Base-by-base conservation (phyloP, 306 rosid genomes). In the Inga oerstediana region DNA sequence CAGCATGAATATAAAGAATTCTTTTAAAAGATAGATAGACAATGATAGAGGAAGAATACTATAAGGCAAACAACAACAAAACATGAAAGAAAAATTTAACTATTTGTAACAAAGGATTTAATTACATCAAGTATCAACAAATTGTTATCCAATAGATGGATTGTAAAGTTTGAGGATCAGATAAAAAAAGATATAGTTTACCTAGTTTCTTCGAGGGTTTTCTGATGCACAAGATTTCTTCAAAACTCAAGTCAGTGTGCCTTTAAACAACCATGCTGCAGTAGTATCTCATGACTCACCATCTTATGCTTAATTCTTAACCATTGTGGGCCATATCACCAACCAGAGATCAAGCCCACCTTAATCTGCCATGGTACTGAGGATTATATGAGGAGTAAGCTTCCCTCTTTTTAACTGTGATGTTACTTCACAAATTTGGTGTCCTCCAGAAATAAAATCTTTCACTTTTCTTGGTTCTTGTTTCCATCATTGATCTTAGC, bases 401-500 rank as follows among this genome's bases (percentile, higher is more conserved):
- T 35, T 75, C 43, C 65, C 65, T 56, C 17, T 37, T 76, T 79
- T 49, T 39, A 34, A 76, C 44, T n/a, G n/a, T 34, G 51, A 75
- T 69, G 13, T 84, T 84, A 48, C 84, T 45, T 75, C 80, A 79
- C n/a, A 59, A 30, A 45, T 52, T 68, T 65, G 75, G 70, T 61
- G 59, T 41, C 20, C 9, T 73, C 76, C 35, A 15, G 34, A 58
- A 76, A 17, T 66, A 83, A 54, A 67, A 46, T 39, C 48, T 75
- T 65, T 79, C 76, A 79, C 74, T 56, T 65, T 71, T 82, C 85
- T 41, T 72, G 77, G 79, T 81, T 58, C 78, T 72, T 79, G 74
- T 76, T 72, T 12, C 24, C 78, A 73, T 65, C 80, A 48, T 78
- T 82, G 77, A 96, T 91, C 88, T 85, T 88, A 43, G 84, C 74